Percentiles rank a stretch among this genome's conserved stretches.
Conservation (phyloP, 2,329 filamentous ascomycete genomes). For the Parascedosporium putredinis region DNA sequence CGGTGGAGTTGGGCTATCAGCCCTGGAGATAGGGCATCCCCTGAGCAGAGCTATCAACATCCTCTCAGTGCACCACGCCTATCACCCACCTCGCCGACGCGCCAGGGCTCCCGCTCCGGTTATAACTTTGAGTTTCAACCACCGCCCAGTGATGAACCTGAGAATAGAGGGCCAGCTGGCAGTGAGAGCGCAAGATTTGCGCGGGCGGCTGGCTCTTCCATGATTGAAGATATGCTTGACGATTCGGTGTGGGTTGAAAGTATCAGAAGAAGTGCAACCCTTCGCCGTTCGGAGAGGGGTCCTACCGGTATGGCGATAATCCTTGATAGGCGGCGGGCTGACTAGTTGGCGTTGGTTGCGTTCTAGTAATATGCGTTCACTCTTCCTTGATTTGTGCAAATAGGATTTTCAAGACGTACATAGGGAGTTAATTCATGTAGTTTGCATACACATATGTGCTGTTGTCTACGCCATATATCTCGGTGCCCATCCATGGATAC, state of each 20-base stretch:
- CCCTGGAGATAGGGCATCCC: conserved; percentile 18
- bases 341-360: no score
- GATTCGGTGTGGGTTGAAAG: conserved; percentile 90
- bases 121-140: conserved; percentile 51
- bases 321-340: neutral
- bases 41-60: conserved; percentile 31
- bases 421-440: no score
- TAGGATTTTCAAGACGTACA: no score
- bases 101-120: conserved; percentile 36
- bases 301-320: conserved; percentile 21
- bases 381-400: no score
- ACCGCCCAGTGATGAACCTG: conserved; percentile 18
- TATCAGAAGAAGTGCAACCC: conserved; percentile 78
- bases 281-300: conserved; percentile 31
- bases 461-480: no score
- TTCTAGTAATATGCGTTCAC: no score
- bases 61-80: conserved; percentile 45
- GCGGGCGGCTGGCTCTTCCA: conserved; percentile 18
- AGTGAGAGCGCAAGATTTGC: conserved; percentile 9
- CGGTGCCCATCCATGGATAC: no score
- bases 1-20: conserved; percentile 28
- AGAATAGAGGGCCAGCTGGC: conserved; percentile 7
- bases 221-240: conserved; percentile 76
- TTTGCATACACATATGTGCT: no score
- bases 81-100: conserved; percentile 28